Conservation (phyloP, 78 protist genomes). For the Dictyostelium intermedium region DNA sequence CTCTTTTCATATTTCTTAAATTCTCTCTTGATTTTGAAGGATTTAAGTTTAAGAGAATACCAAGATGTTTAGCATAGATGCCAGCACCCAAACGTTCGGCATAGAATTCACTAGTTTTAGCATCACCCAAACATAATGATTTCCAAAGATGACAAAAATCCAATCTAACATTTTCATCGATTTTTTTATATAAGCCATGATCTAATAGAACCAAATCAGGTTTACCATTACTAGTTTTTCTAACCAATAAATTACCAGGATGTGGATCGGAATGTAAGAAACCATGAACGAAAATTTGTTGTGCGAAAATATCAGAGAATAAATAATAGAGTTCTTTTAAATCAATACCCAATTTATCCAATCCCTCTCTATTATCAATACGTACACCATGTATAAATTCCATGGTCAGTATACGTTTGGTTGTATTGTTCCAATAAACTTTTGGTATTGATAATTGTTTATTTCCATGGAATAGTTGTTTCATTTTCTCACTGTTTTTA, state of each 20-base stretch:
- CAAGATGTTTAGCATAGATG: constrained; percentile 33
- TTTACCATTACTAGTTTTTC: neutral
- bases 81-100: constrained; percentile 67
- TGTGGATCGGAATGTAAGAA: constrained; percentile 83
- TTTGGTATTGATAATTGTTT: constrained; percentile 67
- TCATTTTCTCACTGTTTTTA: constrained; percentile 69
- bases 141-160: constrained; percentile 76
- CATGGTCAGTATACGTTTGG: constrained; percentile 80
- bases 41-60: constrained; percentile 41
- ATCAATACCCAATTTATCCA: constrained; percentile 41
- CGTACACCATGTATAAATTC: constrained; percentile 83
- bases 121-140: constrained; percentile 27
- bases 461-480: constrained; percentile 40
- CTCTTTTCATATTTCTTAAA: constrained; percentile 23
- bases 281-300: constrained; percentile 75
- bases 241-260: constrained; percentile 81
- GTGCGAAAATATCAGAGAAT: constrained; percentile 50
- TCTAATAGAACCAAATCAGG: constrained; percentile 80
- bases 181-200: constrained; percentile 80
- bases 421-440: constrained; percentile 57
- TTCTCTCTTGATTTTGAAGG: constrained; percentile 63
- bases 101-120: constrained; percentile 21
- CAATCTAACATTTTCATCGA: constrained; percentile 50
- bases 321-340: constrained; percentile 35
- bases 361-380: constrained; percentile 57